Evolutionary conservation across 192 early-diverging fungal genomes (phyloP), one percentile per base, ranked within the genome.

Genomic region (Backusella macrospora): DNA sequence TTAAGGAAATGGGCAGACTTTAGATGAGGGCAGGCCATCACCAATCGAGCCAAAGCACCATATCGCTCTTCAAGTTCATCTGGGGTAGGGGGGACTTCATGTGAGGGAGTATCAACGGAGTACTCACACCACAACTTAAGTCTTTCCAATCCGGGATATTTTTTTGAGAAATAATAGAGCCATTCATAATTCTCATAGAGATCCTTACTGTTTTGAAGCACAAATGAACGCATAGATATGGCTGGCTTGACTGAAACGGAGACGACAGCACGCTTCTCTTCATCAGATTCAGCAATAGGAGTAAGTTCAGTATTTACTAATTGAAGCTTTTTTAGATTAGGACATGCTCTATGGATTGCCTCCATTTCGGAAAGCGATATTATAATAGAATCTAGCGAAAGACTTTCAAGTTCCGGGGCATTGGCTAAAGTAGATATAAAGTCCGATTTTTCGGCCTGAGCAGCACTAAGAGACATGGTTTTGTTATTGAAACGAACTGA

Each of bases 351-450:
- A 42, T 68, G 67, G 15, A 68, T 68, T 6, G 45, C 26, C 34
- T 68, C 67, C n/a, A 68, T 68, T 47, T 68, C 67, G 23, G 42
- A 47, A 21, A 68, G 18, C 45, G 67, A 68, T 14, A 68, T 15
- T 15, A 18, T 15, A 18, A 68, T 68, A 16, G 67, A 68, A 34
- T 68, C 67, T 29, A 68, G n/a, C 6, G 67, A 68, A 5, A 68
- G 44, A 2, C 26, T 68, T 66, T 66, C 38, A 66, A 66, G 23
- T 29, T 68, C 44, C 18, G 42, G 21, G 43, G 67, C 44, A 45
- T 47, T 68, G 47, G 42, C 26, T 59, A 59, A 10, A 23, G 52
- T 21, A 59, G 52, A 13, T 59, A 59, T 59, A 59, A 59, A 59
- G 52, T 59, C 52, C 52, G 52, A 59, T 12, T 59, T 59, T 59